Evolutionary conservation across 139 green algal genomes (phyloP).

Genomic region (Ulvella scutata): DNA sequence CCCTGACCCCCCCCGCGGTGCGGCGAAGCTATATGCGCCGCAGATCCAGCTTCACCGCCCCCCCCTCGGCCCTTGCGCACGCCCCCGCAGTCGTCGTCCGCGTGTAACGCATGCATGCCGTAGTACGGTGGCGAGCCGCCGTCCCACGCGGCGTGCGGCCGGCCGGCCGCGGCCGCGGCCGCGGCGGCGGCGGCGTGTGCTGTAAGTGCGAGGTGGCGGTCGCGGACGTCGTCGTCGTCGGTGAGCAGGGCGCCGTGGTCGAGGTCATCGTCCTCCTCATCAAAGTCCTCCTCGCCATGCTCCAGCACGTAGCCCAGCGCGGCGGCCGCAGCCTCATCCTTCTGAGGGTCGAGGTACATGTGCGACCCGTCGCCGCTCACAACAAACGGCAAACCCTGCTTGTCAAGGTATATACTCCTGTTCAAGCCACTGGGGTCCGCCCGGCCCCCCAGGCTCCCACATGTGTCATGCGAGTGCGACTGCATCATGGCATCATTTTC

Average conservation of each 20-base stretch:
- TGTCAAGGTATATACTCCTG: not conserved
- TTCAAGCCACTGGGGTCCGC: not conserved
- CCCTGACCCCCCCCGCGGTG: too few species aligned
- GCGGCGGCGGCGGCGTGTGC: not conserved
- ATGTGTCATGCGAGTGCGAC: too few species aligned
- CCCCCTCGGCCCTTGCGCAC: too few species aligned
- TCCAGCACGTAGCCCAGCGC: not conserved
- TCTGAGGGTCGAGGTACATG: not conserved
- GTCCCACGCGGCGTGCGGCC: not conserved
- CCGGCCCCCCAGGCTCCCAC: not conserved
- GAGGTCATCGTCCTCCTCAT: not conserved
- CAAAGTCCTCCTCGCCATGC: not conserved
- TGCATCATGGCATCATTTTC: too few species aligned
- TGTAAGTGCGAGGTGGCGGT: too few species aligned
- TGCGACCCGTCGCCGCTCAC: not conserved
- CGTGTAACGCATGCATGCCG: too few species aligned
- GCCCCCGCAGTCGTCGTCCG: too few species aligned
- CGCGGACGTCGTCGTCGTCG: not conserved
- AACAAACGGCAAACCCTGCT: not conserved
- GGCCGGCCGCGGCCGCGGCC: not conserved
- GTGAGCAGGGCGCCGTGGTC: not conserved
- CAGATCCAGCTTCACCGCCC: too few species aligned
- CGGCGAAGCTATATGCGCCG: too few species aligned
- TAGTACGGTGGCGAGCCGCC: too few species aligned
- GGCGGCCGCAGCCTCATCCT: not conserved